These are phyloP conservation scores for Backusella tuberculispora DNA, from an alignment of 192 early-diverging fungal species.

Conservation along the genomic window DNA sequence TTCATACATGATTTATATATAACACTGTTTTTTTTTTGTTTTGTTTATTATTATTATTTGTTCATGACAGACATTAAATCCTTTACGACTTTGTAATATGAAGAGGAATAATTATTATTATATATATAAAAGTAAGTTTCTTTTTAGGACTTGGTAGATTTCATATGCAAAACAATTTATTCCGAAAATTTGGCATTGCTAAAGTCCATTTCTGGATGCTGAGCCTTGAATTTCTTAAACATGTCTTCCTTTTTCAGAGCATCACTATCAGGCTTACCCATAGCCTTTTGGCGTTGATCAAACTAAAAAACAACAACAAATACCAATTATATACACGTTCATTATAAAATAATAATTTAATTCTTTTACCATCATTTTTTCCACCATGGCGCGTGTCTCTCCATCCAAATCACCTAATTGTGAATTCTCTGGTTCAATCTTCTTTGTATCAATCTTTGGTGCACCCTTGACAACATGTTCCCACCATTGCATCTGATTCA, in stretches of 20 bases:
- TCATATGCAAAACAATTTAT: neutral
- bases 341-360: neutral
- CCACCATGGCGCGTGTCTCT: constrained; percentile 90
- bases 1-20: too few relatives aligned
- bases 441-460: constrained; percentile 86
- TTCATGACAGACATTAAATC: too few relatives aligned
- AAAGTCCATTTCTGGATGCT: constrained; percentile 71
- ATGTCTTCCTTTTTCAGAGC: constrained; percentile 77
- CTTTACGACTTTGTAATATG: too few relatives aligned
- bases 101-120: too few relatives aligned
- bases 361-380: constrained; percentile 89
- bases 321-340: neutral
- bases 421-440: constrained; percentile 89
- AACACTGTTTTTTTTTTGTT: too few relatives aligned
- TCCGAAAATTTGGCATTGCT: constrained; percentile 35
- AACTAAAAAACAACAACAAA: constrained; percentile 57
- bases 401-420: constrained; percentile 86
- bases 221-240: constrained; percentile 73
- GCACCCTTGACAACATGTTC: constrained; percentile 80
- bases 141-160: too few relatives aligned
- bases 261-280: constrained; percentile 79
- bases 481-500: constrained; percentile 88
- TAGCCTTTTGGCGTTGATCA: constrained; percentile 86
- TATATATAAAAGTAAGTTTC: too few relatives aligned
- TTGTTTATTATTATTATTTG: too few relatives aligned